These are phyloP conservation scores for Olyra latifolia DNA, from an alignment of 176 grass and related monocot species.

Conservation along the genomic window DNA sequence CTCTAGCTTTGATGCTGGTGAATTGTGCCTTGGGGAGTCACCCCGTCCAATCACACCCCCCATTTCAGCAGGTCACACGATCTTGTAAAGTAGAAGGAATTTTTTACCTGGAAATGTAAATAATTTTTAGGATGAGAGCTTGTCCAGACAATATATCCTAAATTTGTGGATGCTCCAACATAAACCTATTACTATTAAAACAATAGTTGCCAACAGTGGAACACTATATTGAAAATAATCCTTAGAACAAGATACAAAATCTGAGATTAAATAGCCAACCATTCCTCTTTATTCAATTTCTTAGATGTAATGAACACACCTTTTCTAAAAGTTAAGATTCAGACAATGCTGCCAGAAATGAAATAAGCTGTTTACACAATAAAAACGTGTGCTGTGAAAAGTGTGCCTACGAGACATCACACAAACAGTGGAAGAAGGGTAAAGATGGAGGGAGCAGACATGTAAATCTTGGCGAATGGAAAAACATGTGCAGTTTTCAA, in stretches of 20 bases:
- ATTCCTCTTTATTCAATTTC: not conserved
- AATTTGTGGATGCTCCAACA: not conserved
- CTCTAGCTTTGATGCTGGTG: conserved; percentile 75
- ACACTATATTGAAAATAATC: not conserved
- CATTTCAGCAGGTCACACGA: conserved; percentile 40
- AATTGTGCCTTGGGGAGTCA: conserved; percentile 49
- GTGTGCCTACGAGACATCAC: not conserved
- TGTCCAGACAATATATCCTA: not conserved
- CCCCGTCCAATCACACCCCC: conserved; percentile 66
- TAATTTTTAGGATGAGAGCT: not conserved
- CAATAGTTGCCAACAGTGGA: not conserved
- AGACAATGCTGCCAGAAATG: not conserved
- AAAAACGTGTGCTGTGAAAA: not conserved
- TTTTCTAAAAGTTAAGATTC: not conserved
- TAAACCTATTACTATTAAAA: not conserved
- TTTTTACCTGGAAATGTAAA: conserved; percentile 28
- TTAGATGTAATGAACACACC: not conserved
- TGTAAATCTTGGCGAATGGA: not conserved
- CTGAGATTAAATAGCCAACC: not conserved
- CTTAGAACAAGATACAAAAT: not conserved
- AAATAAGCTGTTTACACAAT: not conserved
- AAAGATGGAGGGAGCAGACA: not conserved
- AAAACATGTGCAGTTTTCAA: not conserved
- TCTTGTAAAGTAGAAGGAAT: not conserved
- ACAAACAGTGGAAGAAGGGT: not conserved